A percentile compares a stretch with the other conserved stretches of the same genome.
These are phyloP conservation scores for Furculomyces boomerangus DNA, from an alignment of 371 early-diverging fungal genomes.

Conservation along the genomic window DNA sequence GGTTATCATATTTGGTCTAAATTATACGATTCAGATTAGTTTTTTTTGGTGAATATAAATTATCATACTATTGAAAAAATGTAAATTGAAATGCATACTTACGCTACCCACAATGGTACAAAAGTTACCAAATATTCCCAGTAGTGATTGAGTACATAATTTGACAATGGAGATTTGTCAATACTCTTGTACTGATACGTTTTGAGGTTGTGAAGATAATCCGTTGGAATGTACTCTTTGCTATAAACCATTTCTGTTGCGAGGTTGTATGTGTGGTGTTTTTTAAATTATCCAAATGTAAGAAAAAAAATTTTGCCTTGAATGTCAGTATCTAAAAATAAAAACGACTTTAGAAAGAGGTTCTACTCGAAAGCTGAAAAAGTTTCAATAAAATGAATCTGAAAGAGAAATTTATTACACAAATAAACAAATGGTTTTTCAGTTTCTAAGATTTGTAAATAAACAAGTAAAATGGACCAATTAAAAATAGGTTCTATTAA, in stretches of 20 bases:
- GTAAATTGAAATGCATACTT: constrained; percentile 15
- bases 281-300: too few relatives aligned
- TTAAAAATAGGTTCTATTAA: background rate
- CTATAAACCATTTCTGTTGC: too few relatives aligned
- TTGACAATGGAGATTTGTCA: constrained; percentile 78
- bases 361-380: too few relatives aligned
- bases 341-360: too few relatives aligned
- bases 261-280: too few relatives aligned
- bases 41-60: constrained; percentile 6
- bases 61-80: background rate
- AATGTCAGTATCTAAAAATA: too few relatives aligned
- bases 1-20: constrained; percentile 51
- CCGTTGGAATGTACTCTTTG: constrained; percentile 24
- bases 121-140: constrained; percentile 75
- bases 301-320: too few relatives aligned
- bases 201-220: constrained; percentile 41
- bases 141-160: constrained; percentile 70
- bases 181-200: constrained; percentile 66
- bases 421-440: too few relatives aligned
- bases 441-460: background rate
- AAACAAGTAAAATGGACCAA: background rate
- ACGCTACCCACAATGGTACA: constrained; percentile 79
- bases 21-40: background rate
- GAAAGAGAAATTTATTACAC: too few relatives aligned
- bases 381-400: too few relatives aligned